These are phyloP conservation scores for Cryphonectria carpinicola DNA, from an alignment of 2,329 filamentous ascomycete species.

Conservation along the genomic window DNA sequence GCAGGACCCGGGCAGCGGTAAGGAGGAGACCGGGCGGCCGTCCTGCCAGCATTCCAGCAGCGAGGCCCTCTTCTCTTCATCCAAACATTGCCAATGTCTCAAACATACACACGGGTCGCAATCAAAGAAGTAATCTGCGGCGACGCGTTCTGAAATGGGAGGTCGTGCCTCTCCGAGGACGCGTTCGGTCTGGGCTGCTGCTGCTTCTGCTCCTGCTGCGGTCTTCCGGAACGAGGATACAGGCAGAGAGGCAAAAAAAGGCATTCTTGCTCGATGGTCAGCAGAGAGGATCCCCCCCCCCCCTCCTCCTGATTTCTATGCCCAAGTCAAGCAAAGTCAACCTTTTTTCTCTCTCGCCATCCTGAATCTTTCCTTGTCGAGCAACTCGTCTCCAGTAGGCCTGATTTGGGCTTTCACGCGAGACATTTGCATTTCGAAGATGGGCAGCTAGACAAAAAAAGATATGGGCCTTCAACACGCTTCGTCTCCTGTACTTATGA, in stretches of 20 bases:
- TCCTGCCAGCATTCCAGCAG: constrained; percentile 1
- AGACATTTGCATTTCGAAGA: background rate
- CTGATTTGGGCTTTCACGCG: background rate
- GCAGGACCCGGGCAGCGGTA: background rate
- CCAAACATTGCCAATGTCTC: constrained; percentile 8
- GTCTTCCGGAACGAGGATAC: background rate
- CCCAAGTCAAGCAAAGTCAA: background rate
- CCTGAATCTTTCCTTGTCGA: background rate
- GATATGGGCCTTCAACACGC: background rate
- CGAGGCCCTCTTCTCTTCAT: background rate
- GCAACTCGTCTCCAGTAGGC: background rate
- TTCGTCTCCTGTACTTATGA: no score
- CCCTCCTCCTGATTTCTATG: background rate
- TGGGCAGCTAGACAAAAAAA: background rate
- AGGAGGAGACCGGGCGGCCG: background rate
- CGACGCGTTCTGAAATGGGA: background rate
- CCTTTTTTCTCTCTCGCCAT: background rate
- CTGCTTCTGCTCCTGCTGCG: background rate
- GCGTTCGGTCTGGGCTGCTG: background rate
- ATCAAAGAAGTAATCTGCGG: background rate
- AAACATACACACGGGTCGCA: background rate
- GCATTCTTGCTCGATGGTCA: background rate
- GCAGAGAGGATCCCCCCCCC: no score
- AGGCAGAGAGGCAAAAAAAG: background rate
- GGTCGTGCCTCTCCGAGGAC: background rate